A percentile compares a stretch with the other conserved stretches of the same genome.
These are phyloP conservation scores for Camellia sinensis DNA, from an alignment of 148 eudicot genomes.

Conservation along the genomic window DNA sequence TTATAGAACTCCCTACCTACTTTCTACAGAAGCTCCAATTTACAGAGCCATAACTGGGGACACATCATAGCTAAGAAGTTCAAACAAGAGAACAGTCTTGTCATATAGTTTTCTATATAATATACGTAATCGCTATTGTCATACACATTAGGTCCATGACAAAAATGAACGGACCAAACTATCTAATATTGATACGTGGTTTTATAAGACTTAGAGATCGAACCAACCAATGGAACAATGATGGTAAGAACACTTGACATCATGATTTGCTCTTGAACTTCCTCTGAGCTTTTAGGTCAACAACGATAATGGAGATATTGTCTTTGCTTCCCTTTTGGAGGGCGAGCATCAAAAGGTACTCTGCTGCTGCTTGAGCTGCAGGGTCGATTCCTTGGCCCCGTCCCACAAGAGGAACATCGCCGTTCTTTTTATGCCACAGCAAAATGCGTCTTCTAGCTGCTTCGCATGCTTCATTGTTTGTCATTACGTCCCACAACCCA, in stretches of 20 bases:
- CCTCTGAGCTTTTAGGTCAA: conserved; percentile 61
- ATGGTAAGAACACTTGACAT: neutral
- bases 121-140: neutral
- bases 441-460: conserved; percentile 51
- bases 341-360: conserved; percentile 49
- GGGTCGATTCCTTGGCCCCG: conserved; percentile 51
- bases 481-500: conserved; percentile 66
- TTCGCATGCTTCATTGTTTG: conserved; percentile 64
- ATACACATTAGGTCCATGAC: conserved; percentile 28
- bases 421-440: conserved; percentile 62
- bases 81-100: neutral
- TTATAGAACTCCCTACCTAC: conserved; percentile 9
- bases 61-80: neutral
- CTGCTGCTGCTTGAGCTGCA: conserved; percentile 69
- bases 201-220: neutral
- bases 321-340: conserved; percentile 61
- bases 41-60: conserved; percentile 3
- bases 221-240: too few relatives aligned
- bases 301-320: conserved; percentile 57
- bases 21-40: conserved; percentile 2
- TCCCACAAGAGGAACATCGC: conserved; percentile 21
- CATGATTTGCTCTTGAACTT: conserved; percentile 48
- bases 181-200: conserved; percentile 21
- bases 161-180: conserved; percentile 30
- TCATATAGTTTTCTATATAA: neutral